Conservation (phyloP, 192 early-diverging fungal species). For the Coemansia javaensis region DNA sequence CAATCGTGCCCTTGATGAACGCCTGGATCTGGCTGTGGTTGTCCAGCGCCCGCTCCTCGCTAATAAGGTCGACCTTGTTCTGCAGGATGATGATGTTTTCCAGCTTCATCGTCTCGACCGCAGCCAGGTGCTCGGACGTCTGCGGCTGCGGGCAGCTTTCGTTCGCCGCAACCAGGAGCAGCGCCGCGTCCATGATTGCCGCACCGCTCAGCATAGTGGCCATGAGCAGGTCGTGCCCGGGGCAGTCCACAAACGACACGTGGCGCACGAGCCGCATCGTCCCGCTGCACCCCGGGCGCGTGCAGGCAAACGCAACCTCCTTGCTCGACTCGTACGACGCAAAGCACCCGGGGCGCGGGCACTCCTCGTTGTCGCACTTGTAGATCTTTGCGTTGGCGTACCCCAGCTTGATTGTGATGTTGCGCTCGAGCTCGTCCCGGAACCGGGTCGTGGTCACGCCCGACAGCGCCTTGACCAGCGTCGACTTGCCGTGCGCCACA, state of each 20-base stretch:
- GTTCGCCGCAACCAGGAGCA: constrained; percentile 96
- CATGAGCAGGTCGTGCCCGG: constrained; percentile 99
- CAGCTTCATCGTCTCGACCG: constrained; percentile 98
- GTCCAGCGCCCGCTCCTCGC: constrained; percentile 82
- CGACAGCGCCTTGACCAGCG: constrained; percentile 97
- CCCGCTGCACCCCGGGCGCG: constrained; percentile 78
- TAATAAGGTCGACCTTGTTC: constrained; percentile 98
- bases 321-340: constrained; percentile 76
- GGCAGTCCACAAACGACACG: constrained; percentile 98
- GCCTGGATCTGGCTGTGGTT: constrained; percentile 87
- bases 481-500: constrained; percentile 99
- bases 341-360: constrained; percentile 96
- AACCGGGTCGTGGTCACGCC: constrained; percentile 97
- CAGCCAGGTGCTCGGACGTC: constrained; percentile 97
- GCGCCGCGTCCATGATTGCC: constrained; percentile 98
- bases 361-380: constrained; percentile 90
- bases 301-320: constrained; percentile 85
- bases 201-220: constrained; percentile 98
- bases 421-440: constrained; percentile 96
- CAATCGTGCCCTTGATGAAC: constrained; percentile 93
- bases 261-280: constrained; percentile 84
- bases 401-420: constrained; percentile 99
- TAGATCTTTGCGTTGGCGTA: constrained; percentile 99
- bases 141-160: constrained; percentile 99
- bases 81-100: constrained; percentile 95